phyloP scores from a whole-genome alignment of 495 filamentous ascomycete genomes.

The Podospora appendiculata region DNA sequence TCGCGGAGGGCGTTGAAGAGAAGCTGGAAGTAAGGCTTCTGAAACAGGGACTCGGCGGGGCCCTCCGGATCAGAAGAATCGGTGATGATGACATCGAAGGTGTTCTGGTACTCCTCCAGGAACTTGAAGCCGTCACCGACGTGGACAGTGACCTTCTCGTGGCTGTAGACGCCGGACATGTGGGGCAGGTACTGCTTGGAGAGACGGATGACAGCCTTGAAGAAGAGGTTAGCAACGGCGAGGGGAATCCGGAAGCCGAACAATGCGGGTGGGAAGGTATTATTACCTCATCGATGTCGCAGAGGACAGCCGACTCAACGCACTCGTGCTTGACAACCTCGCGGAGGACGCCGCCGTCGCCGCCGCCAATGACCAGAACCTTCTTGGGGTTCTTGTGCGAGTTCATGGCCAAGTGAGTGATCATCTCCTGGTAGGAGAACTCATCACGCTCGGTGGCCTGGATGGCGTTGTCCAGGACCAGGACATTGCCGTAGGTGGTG shows the following conservation, averaged over 20 bases:
- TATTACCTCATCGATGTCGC: slow-evolving; percentile 93
- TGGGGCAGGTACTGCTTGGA: slow-evolving; percentile 96
- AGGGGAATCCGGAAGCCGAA: too few species aligned
- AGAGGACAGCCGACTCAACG: slow-evolving; percentile 87
- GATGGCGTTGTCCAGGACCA: slow-evolving; percentile 99
- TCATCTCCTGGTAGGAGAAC: slow-evolving; percentile 99
- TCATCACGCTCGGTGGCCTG: slow-evolving; percentile 98
- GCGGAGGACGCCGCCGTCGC: slow-evolving; percentile 92
- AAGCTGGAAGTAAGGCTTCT: slow-evolving; percentile 98
- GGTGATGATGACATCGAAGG: slow-evolving; percentile 99
- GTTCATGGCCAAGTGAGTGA: slow-evolving; percentile 97
- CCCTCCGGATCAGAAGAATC: slow-evolving; percentile 97
- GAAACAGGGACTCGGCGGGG: slow-evolving; percentile 89
- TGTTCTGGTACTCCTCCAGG: slow-evolving; percentile 82
- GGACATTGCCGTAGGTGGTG: slow-evolving; percentile 89
- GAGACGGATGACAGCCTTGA: slow-evolving; percentile 88
- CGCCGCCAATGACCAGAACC: slow-evolving; percentile 95
- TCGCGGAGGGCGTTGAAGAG: slow-evolving; percentile 80
- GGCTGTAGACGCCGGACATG: slow-evolving; percentile 87
- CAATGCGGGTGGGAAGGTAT: too few species aligned
- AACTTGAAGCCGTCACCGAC: slow-evolving; percentile 98
- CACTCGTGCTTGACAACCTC: slow-evolving; percentile 97
- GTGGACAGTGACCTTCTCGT: slow-evolving; percentile 85
- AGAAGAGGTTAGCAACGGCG: not conserved
- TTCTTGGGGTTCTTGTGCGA: slow-evolving; percentile 96